Evolutionary conservation across 2,329 filamentous ascomycete genomes (phyloP).

Genomic region (Scorias spongiosa): DNA sequence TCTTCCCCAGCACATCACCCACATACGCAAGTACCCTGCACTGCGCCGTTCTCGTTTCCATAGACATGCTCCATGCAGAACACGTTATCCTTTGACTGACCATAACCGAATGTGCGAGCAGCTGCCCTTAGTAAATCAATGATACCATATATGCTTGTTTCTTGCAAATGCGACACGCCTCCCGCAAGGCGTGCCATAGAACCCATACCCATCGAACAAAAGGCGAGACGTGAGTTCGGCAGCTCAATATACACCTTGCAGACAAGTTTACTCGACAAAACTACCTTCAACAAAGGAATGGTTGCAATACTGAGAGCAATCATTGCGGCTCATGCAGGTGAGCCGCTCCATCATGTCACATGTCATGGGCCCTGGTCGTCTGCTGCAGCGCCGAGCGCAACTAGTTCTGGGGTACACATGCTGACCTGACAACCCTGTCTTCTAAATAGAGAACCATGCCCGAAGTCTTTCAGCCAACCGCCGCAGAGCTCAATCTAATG

Average conservation of each 20-base stretch:
- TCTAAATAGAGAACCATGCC: constrained; percentile 4
- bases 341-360: constrained; percentile 21
- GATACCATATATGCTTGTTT: constrained; percentile 66
- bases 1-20: too few species aligned
- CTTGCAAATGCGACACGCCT: constrained; percentile 77
- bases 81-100: too few species aligned
- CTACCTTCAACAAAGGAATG: constrained; percentile 61
- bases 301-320: constrained; percentile 60
- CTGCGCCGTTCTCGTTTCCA: not conserved
- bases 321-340: constrained; percentile 50
- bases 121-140: constrained; percentile 58
- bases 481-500: constrained; percentile 30
- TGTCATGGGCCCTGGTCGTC: not conserved
- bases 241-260: constrained; percentile 55
- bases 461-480: constrained; percentile 18
- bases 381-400: too few species aligned
- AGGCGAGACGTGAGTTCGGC: constrained; percentile 42
- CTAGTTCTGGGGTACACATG: not conserved
- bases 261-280: constrained; percentile 53
- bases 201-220: constrained; percentile 48
- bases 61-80: too few species aligned
- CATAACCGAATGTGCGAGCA: constrained; percentile 23
- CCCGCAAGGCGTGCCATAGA: constrained; percentile 57
- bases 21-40: not conserved
- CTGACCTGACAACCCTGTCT: not conserved